Conservation (phyloP, 345 rosid species). For the Citrus trifoliata region DNA sequence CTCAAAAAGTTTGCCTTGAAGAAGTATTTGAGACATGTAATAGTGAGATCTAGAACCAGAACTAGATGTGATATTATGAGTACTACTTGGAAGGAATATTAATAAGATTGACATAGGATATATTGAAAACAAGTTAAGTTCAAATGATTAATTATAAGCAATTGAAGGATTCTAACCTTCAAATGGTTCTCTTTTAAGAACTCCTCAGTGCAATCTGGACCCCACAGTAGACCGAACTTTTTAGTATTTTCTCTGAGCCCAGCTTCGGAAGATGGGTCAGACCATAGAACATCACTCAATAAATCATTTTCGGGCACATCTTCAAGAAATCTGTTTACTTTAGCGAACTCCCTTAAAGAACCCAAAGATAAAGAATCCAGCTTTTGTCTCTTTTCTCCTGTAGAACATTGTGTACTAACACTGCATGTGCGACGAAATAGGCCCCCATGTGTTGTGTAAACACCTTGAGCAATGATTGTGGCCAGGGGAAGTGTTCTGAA, state of each 20-base stretch:
- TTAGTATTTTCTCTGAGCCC: constrained; percentile 32
- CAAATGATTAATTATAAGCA: too few relatives aligned
- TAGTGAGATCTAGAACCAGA: too few relatives aligned
- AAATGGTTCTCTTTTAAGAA: constrained; percentile 35
- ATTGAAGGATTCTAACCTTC: constrained; percentile 20
- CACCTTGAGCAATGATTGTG: constrained; percentile 27
- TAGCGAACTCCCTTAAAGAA: constrained; percentile 33
- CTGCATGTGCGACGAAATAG: constrained; percentile 31
- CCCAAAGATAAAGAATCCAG: constrained; percentile 26
- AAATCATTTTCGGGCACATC: constrained; percentile 31
- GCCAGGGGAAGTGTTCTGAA: constrained; percentile 40
- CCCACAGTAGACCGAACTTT: constrained; percentile 38
- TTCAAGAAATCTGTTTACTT: constrained; percentile 32
- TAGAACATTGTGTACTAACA: constrained; percentile 4
- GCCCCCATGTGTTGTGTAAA: constrained; percentile 49
- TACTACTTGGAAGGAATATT: too few relatives aligned
- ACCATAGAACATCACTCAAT: constrained; percentile 40
- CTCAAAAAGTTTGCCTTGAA: too few relatives aligned
- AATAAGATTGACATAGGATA: too few relatives aligned
- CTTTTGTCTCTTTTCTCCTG: constrained; percentile 15
- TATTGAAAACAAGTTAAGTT: too few relatives aligned
- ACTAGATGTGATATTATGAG: too few relatives aligned
- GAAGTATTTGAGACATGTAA: too few relatives aligned
- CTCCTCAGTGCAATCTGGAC: constrained; percentile 39
- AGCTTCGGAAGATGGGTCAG: constrained; percentile 40